A percentile compares a stretch with the other conserved stretches of the same genome.
phyloP scores from a whole-genome alignment of 106 monocot species.

The Platanthera guangdongensis region DNA sequence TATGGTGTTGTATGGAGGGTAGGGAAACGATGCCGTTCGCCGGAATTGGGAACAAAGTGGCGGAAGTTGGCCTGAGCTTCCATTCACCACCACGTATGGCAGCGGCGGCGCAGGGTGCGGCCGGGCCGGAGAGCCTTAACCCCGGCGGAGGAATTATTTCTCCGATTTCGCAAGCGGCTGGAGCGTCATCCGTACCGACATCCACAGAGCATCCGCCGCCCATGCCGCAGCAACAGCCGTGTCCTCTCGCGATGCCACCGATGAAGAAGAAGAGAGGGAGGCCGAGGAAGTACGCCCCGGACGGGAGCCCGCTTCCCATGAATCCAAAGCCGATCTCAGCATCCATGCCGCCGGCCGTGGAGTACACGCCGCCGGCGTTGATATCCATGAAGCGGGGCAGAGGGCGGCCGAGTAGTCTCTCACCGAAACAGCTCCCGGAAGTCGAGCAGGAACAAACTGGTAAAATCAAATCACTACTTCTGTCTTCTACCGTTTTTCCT shows the following conservation, averaged over 20 bases:
- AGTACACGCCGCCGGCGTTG: conserved; percentile 22
- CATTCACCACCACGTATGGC: conserved; percentile 5
- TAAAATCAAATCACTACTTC: conserved; percentile 10
- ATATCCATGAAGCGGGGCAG: conserved; percentile 54
- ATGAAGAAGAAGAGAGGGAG: conserved; percentile 68
- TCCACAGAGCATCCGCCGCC: conserved; percentile 9
- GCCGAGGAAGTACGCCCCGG: conserved; percentile 83
- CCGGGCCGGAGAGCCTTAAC: neutral
- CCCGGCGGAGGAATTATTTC: conserved; percentile 10
- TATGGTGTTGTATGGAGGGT: conserved; percentile 28
- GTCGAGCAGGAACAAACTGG: conserved; percentile 37
- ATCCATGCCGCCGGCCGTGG: conserved; percentile 35
- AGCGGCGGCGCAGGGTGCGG: conserved; percentile 4
- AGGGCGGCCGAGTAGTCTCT: conserved; percentile 46
- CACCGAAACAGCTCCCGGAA: conserved; percentile 23
- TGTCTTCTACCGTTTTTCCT: neutral
- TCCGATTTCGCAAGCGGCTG: neutral
- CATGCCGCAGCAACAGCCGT: conserved; percentile 15
- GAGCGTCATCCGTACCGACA: neutral
- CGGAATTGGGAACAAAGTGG: conserved; percentile 12
- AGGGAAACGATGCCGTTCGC: conserved; percentile 15
- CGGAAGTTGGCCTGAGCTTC: neutral
- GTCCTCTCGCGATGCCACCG: neutral
- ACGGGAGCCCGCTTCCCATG: conserved; percentile 56
- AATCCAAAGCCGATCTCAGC: conserved; percentile 68